Evolutionary conservation across 305 asterid genomes (phyloP).

Genomic region (Plantago rigida): DNA sequence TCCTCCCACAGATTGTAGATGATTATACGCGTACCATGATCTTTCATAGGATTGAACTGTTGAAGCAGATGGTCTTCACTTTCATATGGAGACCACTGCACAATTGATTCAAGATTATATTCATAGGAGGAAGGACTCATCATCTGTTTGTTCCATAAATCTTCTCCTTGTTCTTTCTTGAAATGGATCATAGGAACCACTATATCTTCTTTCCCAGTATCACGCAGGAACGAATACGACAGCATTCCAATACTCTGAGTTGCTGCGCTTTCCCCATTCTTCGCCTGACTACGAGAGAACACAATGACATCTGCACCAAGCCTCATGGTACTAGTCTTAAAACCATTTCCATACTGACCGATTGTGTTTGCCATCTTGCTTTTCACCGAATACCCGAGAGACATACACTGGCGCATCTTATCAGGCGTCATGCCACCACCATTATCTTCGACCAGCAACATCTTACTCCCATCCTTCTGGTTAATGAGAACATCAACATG

Average conservation of each 20-base stretch:
- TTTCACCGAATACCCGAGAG: no score
- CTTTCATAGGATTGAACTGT: constrained; percentile 40
- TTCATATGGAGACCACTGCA: constrained; percentile 64
- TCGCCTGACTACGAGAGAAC: no score
- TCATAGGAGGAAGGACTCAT: constrained; percentile 31
- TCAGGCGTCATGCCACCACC: no score
- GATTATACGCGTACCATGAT: constrained; percentile 63
- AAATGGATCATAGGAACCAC: constrained; percentile 80
- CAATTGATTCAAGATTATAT: constrained; percentile 45
- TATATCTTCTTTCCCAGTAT: constrained; percentile 67
- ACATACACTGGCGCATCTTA: no score
- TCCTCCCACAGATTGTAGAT: constrained; percentile 81
- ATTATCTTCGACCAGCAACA: no score
- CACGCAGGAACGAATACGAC: constrained; percentile 51
- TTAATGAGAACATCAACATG: no score
- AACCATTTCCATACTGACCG: no score
- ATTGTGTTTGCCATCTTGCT: no score
- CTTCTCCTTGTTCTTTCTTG: constrained; percentile 31
- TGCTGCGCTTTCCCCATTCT: background rate
- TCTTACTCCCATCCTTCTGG: no score
- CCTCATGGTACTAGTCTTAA: no score
- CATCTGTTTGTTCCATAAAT: constrained; percentile 39
- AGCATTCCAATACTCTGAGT: constrained; percentile 65
- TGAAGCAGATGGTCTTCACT: constrained; percentile 51
- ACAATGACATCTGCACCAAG: no score